Base-by-base conservation (phyloP, 164 flowering plant genomes). In the Cinnamomum micranthum region DNA sequence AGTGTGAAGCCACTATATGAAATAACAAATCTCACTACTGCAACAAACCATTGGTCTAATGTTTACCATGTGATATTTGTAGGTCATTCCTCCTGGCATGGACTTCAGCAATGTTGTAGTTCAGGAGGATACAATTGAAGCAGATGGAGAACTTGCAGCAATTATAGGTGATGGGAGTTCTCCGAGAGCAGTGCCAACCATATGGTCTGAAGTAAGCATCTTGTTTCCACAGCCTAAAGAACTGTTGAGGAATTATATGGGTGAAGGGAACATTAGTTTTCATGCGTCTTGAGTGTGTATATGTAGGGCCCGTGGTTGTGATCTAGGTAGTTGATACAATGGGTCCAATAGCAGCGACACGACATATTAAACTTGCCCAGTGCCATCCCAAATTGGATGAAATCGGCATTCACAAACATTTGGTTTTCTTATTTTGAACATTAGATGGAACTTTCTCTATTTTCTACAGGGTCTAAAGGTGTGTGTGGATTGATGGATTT, bases 81-180 rank as follows among this genome's bases (percentile, higher is more conserved):
- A 94, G 98, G 98, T 95, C n/a, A 95, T 95, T 80, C 93, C 99
- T 80, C 99, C 99, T 71, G 99, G 99, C 9, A 95, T 95, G 99
- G 99, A 95, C 78, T 95, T 95, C 83, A 91, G 94, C 84, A 90
- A 75, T 75, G 95, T 95, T 60, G 87, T 80, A 23, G 85, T 75
- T 74, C 95, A 89, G 75, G 97, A 91, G 77, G 95, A 91, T 47
- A 59, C 83, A 41, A 78, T 82, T 69, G 98, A 94, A 52, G 79
- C 72, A 33, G 97, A 94, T 79, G 98, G 97, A 3, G 98, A 95
- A 41, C 85, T 94, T 19, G 47, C 84, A 27, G 27, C 89, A 20
- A 84, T 88, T 71, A 82, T 75, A 22, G 81, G 82, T 9, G 98
- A 91, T 64, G 94, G 92, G 23, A 80, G 92, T 31, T 90, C 97